Evolutionary conservation across 116 monocot species (phyloP).

Genomic region (Posidonia oceanica): DNA sequence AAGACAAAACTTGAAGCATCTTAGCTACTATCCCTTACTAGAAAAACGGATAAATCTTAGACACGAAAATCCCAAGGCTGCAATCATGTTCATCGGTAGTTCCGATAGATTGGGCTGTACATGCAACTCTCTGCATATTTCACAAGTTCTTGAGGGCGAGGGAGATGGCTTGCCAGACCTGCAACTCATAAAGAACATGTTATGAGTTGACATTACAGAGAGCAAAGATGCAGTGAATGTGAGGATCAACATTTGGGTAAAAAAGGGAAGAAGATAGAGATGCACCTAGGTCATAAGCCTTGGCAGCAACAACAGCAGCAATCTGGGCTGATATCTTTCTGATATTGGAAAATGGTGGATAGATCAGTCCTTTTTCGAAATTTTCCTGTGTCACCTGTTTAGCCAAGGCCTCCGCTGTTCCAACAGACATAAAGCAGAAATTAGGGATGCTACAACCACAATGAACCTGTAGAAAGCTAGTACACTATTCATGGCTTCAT

Average conservation of each 20-base stretch:
- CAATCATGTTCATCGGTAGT: constrained; percentile 37
- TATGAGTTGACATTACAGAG: too few species aligned
- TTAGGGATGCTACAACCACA: neutral
- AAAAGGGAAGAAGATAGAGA: neutral
- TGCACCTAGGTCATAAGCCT: constrained; percentile 81
- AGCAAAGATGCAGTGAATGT: neutral
- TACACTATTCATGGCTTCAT: neutral
- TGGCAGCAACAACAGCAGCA: constrained; percentile 81
- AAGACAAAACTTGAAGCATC: too few species aligned
- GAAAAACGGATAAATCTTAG: too few species aligned
- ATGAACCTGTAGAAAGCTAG: too few species aligned
- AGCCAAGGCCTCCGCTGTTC: constrained; percentile 80
- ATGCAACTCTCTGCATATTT: constrained; percentile 92
- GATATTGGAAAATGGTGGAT: constrained; percentile 72
- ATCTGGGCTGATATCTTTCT: constrained; percentile 85
- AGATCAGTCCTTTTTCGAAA: constrained; percentile 59
- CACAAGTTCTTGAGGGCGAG: constrained; percentile 66
- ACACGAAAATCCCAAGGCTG: too few species aligned
- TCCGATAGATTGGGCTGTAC: constrained; percentile 83
- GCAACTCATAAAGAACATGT: neutral
- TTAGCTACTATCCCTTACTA: too few species aligned
- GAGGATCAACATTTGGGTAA: neutral
- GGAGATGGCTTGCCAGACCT: constrained; percentile 81
- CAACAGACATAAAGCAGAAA: constrained; percentile 7
- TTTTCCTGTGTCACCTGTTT: constrained; percentile 57